Conservation (phyloP, 768 basidiomycete species). For the Tricholoma saponaceum region DNA sequence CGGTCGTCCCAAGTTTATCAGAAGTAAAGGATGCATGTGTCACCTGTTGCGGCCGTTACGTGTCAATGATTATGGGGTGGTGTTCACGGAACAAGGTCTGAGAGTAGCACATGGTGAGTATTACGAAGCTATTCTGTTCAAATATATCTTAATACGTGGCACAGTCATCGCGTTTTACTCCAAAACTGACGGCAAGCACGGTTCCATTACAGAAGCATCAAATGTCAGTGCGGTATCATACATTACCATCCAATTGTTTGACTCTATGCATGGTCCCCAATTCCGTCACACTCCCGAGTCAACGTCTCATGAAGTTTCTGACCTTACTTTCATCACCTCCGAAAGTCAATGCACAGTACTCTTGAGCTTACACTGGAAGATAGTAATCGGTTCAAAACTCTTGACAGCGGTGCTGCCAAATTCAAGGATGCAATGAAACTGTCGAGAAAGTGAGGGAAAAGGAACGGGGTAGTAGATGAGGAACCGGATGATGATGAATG, state of each 20-base stretch:
- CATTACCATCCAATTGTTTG: background rate
- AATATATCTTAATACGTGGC: too few relatives aligned
- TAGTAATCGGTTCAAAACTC: background rate
- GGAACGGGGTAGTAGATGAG: too few relatives aligned
- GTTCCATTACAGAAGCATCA: background rate
- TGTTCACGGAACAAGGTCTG: too few relatives aligned
- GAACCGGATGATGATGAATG: too few relatives aligned
- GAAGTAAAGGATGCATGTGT: too few relatives aligned
- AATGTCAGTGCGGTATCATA: background rate
- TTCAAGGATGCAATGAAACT: background rate
- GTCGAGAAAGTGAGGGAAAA: background rate
- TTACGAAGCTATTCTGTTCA: too few relatives aligned
- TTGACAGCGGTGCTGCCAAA: background rate
- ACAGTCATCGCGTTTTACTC: background rate
- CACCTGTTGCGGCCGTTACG: too few relatives aligned
- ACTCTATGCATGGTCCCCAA: background rate
- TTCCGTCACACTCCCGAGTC: background rate
- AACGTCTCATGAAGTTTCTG: background rate
- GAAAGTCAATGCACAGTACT: background rate
- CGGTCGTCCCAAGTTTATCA: too few relatives aligned
- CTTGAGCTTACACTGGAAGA: background rate
- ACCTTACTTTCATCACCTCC: background rate
- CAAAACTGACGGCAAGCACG: background rate
- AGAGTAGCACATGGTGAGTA: too few relatives aligned
- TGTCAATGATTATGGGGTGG: too few relatives aligned